A percentile compares a stretch with the other conserved stretches of the same genome.
phyloP scores from a whole-genome alignment of 495 filamentous ascomycete genomes.

The Pyronema domesticum region DNA sequence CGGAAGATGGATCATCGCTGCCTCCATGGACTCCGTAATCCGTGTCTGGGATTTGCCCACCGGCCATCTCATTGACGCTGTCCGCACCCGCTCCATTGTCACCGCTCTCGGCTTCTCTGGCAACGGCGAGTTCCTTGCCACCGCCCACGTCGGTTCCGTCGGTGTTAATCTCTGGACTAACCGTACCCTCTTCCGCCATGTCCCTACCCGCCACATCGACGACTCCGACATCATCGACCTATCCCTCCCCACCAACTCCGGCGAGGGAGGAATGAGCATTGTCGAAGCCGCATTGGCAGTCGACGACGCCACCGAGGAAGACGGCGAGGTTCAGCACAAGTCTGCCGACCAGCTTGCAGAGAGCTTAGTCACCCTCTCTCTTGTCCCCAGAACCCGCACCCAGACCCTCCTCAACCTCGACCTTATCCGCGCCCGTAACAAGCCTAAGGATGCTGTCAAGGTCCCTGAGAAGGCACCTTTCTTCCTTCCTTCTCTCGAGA shows the following conservation, averaged over 20 bases:
- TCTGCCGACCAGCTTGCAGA: conserved; percentile 45
- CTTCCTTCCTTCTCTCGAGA: conserved; percentile 60
- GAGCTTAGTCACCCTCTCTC: conserved; percentile 69
- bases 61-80: conserved; percentile 79
- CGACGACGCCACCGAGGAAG: conserved; percentile 29
- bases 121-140: conserved; percentile 84
- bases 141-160: conserved; percentile 63
- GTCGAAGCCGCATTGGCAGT: conserved; percentile 54
- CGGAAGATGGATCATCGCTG: conserved; percentile 82
- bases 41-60: conserved; percentile 93
- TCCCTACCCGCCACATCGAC: conserved; percentile 63
- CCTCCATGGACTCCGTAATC: conserved; percentile 63
- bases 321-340: conserved; percentile 26
- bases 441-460: conserved; percentile 80
- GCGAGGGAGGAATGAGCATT: conserved; percentile 54
- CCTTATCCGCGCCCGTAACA: conserved; percentile 66
- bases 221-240: conserved; percentile 50
- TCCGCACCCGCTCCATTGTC: conserved; percentile 56
- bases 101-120: conserved; percentile 70
- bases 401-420: conserved; percentile 85
- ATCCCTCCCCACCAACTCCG: conserved; percentile 53
- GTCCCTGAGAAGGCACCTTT: conserved; percentile 88
- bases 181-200: conserved; percentile 67
- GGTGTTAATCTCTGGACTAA: conserved; percentile 93
- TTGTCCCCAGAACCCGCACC: conserved; percentile 81